Percentiles rank a stretch among this genome's conserved stretches.
Evolutionary conservation across 192 early-diverging fungal genomes (phyloP).

Genomic region (Mortierella hygrophila): DNA sequence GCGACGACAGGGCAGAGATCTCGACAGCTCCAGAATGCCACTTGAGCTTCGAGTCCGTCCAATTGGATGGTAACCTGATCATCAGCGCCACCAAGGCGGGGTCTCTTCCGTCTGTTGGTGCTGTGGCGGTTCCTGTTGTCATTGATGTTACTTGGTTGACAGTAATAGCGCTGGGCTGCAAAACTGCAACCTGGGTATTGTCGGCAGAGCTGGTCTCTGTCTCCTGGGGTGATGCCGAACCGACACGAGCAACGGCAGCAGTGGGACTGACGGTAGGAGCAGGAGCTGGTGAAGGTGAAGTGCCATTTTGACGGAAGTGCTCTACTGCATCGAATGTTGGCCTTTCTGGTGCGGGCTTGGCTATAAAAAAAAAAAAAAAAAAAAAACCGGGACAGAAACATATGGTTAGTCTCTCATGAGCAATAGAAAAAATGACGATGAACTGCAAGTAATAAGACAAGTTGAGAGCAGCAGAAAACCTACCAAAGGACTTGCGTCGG

Average conservation of each 20-base stretch:
- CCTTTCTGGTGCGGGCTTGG: constrained; percentile 31
- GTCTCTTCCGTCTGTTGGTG: constrained; percentile 20
- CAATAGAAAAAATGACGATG: background rate
- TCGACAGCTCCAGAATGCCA: constrained; percentile 83
- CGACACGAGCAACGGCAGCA: constrained; percentile 7
- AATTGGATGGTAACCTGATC: constrained; percentile 21
- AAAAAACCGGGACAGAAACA: background rate
- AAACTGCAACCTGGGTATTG: constrained; percentile 6
- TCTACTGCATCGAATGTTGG: constrained; percentile 22
- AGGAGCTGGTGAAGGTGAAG: constrained; percentile 20
- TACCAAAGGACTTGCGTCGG: constrained; percentile 72
- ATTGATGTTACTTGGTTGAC: constrained; percentile 14
- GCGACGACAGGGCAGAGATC: constrained; percentile 74
- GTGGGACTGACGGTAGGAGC: background rate
- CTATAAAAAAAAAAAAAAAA: constrained; percentile 15
- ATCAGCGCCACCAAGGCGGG: constrained; percentile 42
- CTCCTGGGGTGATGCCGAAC: constrained; percentile 28
- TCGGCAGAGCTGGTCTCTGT: background rate
- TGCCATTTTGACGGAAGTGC: constrained; percentile 10
- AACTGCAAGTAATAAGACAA: constrained; percentile 9
- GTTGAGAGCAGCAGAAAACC: constrained; percentile 5
- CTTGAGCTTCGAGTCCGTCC: constrained; percentile 72
- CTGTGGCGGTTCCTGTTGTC: background rate
- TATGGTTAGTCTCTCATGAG: background rate
- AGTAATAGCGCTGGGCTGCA: constrained; percentile 14